These are phyloP conservation scores for Brassica nigra DNA, from an alignment of 345 rosid species.

Conservation along the genomic window DNA sequence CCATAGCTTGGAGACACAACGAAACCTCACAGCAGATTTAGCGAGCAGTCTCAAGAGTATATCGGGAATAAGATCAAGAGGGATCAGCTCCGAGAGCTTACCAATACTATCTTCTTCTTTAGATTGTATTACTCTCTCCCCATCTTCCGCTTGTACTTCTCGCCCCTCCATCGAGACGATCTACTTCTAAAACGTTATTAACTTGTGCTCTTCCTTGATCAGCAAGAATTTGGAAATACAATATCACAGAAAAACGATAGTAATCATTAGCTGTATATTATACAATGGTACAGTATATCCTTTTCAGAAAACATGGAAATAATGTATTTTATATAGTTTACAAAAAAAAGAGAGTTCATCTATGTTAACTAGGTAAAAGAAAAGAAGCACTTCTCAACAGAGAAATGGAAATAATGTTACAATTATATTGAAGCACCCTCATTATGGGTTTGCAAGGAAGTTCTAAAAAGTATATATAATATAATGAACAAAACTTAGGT, in stretches of 20 bases:
- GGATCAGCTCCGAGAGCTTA: neutral
- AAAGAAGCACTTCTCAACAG: neutral
- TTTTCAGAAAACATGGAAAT: neutral
- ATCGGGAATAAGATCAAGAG: neutral
- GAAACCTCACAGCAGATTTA: neutral
- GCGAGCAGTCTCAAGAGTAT: slow-evolving; percentile 4
- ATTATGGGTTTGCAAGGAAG: neutral
- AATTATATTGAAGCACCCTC: neutral
- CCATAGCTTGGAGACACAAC: neutral
- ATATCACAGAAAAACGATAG: neutral
- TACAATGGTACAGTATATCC: neutral
- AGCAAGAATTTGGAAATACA: neutral
- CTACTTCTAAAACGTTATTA: neutral
- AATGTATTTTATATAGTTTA: neutral
- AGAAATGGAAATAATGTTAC: neutral
- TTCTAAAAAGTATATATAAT: neutral
- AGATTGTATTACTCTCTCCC: neutral
- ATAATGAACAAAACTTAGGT: no score
- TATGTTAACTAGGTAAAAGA: neutral
- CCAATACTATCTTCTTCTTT: neutral
- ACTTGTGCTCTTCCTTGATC: neutral
- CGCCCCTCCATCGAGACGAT: neutral
- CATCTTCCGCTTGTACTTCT: neutral
- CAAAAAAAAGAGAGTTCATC: no score
- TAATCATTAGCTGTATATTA: no score